A percentile compares a stretch with the other conserved stretches of the same genome.
Evolutionary conservation across 805 yeast genomes (phyloP).

Genomic region (Myxozyma udenii): DNA sequence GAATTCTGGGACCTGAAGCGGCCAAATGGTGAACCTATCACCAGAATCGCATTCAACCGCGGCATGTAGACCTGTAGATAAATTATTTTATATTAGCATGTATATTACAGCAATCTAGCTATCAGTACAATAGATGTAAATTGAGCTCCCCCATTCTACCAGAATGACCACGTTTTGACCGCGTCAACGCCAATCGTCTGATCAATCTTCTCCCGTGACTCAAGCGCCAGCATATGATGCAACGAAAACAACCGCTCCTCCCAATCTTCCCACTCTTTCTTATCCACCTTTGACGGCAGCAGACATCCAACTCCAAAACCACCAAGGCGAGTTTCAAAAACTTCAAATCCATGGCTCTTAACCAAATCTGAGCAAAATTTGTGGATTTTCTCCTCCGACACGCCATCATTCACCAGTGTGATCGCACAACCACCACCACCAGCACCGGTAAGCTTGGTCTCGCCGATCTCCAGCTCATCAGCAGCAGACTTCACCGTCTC

Average conservation of each 20-base stretch:
- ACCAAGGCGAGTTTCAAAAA: slow-evolving; percentile 77
- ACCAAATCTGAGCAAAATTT: slow-evolving; percentile 32
- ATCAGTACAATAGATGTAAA: background rate
- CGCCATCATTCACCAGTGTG: slow-evolving; percentile 59
- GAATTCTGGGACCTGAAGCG: slow-evolving; percentile 61
- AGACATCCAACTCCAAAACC: slow-evolving; percentile 78
- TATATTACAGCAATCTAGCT: background rate
- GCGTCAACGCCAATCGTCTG: slow-evolving; percentile 45
- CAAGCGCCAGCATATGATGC: slow-evolving; percentile 42
- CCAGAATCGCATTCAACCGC: slow-evolving; percentile 79
- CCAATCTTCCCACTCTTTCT: slow-evolving; percentile 24
- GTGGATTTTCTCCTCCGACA: slow-evolving; percentile 38
- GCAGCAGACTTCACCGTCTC: slow-evolving; percentile 70
- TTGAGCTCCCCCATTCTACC: slow-evolving; percentile 53
- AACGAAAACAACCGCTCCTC: slow-evolving; percentile 27
- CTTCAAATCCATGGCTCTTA: slow-evolving; percentile 57
- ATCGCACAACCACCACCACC: slow-evolving; percentile 99
- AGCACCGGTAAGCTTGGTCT: slow-evolving; percentile 94
- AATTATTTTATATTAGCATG: no score
- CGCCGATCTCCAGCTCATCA: slow-evolving; percentile 65
- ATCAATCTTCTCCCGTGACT: slow-evolving; percentile 50
- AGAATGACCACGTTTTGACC: slow-evolving; percentile 54
- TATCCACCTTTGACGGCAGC: slow-evolving; percentile 28
- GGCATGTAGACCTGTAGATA: slow-evolving; percentile 61
- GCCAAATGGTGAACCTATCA: slow-evolving; percentile 55